Conservation (phyloP, 306 rosid genomes). For the Cucumis sativus region DNA sequence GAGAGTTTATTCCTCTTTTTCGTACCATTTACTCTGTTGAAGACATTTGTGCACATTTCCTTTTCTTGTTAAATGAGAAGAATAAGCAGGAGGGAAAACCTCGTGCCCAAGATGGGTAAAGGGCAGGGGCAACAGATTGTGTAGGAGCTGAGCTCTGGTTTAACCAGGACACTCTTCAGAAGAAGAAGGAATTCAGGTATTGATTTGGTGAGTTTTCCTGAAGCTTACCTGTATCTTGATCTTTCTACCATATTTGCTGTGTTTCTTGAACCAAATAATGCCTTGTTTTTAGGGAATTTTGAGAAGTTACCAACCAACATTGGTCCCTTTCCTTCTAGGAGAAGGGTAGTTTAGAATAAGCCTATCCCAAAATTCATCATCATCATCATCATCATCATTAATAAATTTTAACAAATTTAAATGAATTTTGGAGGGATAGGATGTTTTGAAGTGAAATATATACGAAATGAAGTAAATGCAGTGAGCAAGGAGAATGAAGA, state of each 20-base stretch:
- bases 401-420: background rate
- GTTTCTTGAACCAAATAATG: background rate
- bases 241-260: background rate
- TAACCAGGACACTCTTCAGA: background rate
- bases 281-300: background rate
- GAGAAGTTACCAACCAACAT: background rate
- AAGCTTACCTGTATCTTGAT: background rate
- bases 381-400: background rate
- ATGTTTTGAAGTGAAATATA: background rate
- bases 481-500: background rate
- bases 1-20: background rate
- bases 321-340: background rate
- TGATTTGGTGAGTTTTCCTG: background rate
- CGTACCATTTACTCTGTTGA: slow-evolving; percentile 2
- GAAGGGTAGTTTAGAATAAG: no score
- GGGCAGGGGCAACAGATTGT: background rate
- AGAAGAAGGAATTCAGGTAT: background rate
- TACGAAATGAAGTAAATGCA: background rate
- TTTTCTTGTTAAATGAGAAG: background rate
- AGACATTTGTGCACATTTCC: background rate
- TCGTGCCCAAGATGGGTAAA: background rate
- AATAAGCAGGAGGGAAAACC: background rate
- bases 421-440: background rate
- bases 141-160: background rate
- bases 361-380: no score